phyloP scores from a whole-genome alignment of 2,329 filamentous ascomycete genomes.

The Scedosporium aurantiacum region DNA sequence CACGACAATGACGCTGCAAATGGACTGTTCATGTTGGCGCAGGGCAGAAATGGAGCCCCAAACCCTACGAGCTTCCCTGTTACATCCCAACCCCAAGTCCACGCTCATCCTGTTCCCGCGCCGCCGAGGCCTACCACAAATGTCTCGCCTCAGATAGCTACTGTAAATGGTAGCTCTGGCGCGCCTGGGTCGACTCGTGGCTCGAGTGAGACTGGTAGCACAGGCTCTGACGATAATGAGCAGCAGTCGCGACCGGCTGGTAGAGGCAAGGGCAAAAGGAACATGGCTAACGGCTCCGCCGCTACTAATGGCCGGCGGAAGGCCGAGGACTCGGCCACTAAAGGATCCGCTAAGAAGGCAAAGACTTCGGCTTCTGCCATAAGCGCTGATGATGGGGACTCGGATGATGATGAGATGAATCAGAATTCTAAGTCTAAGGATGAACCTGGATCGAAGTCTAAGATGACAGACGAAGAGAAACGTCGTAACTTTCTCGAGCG shows the following conservation, averaged over 20 bases:
- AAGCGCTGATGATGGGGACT: constrained; percentile 18
- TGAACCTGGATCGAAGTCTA: constrained; percentile 50
- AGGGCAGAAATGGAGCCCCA: constrained; percentile 53
- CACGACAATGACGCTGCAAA: constrained; percentile 95
- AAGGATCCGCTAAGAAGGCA: constrained; percentile 59
- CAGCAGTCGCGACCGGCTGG: constrained; percentile 49
- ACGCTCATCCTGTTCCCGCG: constrained; percentile 34
- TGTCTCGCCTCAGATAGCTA: constrained; percentile 39
- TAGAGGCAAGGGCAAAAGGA: constrained; percentile 61
- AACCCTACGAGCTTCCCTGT: constrained; percentile 36
- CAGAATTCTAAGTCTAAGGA: constrained; percentile 30
- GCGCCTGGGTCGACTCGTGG: constrained; percentile 33
- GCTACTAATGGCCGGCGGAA: constrained; percentile 63
- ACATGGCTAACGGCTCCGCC: constrained; percentile 24
- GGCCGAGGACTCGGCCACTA: constrained; percentile 54
- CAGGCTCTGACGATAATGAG: constrained; percentile 63
- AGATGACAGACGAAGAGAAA: constrained; percentile 99
- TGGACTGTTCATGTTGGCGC: constrained; percentile 81
- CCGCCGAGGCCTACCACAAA: constrained; percentile 23
- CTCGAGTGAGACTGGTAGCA: constrained; percentile 57
- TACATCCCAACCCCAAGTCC: constrained; percentile 32
- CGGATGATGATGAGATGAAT: constrained; percentile 44
- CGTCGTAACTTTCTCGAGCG: constrained; percentile 94
- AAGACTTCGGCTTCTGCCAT: constrained; percentile 39
- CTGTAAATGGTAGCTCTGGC: constrained; percentile 32